Conservation (phyloP, 441 rosid genomes). For the Manihot esculenta region DNA sequence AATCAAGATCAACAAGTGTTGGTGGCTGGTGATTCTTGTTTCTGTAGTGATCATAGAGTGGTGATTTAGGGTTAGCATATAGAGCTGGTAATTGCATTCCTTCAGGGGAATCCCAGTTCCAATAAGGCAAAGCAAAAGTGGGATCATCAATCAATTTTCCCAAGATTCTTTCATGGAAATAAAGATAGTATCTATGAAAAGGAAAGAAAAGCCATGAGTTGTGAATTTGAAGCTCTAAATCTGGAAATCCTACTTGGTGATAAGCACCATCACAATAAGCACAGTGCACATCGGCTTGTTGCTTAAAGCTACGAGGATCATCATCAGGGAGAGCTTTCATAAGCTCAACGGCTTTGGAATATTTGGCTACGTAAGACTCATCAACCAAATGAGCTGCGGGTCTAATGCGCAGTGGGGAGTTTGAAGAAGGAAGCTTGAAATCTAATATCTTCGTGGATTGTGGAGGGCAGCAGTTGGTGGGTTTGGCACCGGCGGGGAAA, state of each 20-base stretch:
- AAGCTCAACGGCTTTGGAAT: slow-evolving; percentile 46
- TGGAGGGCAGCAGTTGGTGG: slow-evolving; percentile 62
- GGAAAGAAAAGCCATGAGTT: slow-evolving; percentile 62
- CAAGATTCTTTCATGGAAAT: slow-evolving; percentile 52
- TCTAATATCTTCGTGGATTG: slow-evolving; percentile 36
- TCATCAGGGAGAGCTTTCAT: slow-evolving; percentile 63
- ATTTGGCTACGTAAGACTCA: slow-evolving; percentile 46
- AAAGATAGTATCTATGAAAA: slow-evolving; percentile 55
- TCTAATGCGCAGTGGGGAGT: slow-evolving; percentile 32
- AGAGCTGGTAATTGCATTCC: slow-evolving; percentile 58
- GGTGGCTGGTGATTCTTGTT: slow-evolving; percentile 42
- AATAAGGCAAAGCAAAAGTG: slow-evolving; percentile 51
- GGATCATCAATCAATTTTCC: slow-evolving; percentile 58
- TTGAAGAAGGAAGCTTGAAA: slow-evolving; percentile 40
- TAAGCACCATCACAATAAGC: slow-evolving; percentile 68
- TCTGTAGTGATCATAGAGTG: slow-evolving; percentile 41
- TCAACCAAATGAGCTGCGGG: slow-evolving; percentile 52
- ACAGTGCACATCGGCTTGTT: slow-evolving; percentile 60
- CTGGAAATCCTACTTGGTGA: slow-evolving; percentile 52
- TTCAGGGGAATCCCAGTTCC: slow-evolving; percentile 64
- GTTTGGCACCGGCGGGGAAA: slow-evolving; percentile 30
- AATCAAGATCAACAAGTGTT: slow-evolving; percentile 46
- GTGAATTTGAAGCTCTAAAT: slow-evolving; percentile 55
- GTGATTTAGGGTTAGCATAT: slow-evolving; percentile 35
- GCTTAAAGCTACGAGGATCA: slow-evolving; percentile 60